Base-by-base conservation (phyloP, 2,329 filamentous ascomycete genomes). In the Orbilia brochopaga region DNA sequence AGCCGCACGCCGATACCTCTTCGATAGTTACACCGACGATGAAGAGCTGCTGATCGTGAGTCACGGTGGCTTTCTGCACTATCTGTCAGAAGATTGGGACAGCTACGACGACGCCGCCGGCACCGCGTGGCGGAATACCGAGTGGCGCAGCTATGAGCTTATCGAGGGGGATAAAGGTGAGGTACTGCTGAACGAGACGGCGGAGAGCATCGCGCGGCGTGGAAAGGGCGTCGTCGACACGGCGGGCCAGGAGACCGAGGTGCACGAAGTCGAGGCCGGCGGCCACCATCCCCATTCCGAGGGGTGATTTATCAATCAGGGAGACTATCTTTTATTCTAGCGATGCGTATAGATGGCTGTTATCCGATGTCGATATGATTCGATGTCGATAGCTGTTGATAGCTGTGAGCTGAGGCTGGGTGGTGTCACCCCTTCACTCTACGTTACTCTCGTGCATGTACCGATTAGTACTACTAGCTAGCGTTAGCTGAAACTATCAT, bases 71-170 rank as follows among this genome's bases (percentile, higher is more conserved):
- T 76, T 76, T 52, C 37, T 77, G 11, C 75, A 77, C 32, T 75
- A 74, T 30, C 7, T 77, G 5, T 76, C 74, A 0, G 72, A 77
- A 13, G 74, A 76, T 37, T 75, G 75, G 76, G 54, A 44, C 1
- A 69, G 64, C 2, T 59, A 72, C 27, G 63, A 74, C 21, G 50
- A 58, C 0, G 19, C 37, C 17, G 24, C 23, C 0, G 75, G 75
- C 2, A 75, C 75, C 0, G 73, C 67, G 4, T 77, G 76, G 76
- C 21, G 11, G 2, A 76, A 77, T 54, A 75, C 76, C 0, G 76
- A 77, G 30, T 75, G 75, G 44, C 64, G 75, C 4, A 75, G 69
- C n/a, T 77, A 73, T 55, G 53, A 58, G n/a, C 66, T 75, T 48
- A 54, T 5, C 0, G 30, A 23, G 58, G 2, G 32, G 42, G 11